Evolutionary conservation across 225 moss, liverwort and hornwort species (phyloP), one percentile per base, ranked within the genome.

Genomic region (Neckera pumila): DNA sequence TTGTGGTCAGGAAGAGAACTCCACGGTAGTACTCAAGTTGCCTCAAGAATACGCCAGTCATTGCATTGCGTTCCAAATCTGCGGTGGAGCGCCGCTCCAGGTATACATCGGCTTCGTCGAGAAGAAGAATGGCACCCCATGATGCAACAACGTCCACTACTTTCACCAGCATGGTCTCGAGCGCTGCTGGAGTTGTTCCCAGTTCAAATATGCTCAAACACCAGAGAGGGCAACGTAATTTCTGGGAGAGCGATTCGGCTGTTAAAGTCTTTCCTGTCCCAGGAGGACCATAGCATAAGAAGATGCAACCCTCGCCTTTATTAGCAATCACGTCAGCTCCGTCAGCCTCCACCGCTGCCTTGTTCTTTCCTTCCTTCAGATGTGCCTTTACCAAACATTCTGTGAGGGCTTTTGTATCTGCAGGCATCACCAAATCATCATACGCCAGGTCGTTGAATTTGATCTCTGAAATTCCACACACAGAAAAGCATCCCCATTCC

Each of bases 301-400:
- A 36, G 65, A 65, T 65, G 65, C 65, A 65, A 19, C 65, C 65
- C 19, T 65, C 36, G 65, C 65, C 65, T 65, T 34, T 65, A 19
- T 65, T 36, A 65, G 65, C 65, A 19, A 65, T 34, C 91, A 25
- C 15, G 94, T 90, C 63, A 90, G 91, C 28, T 89, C 92, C 38
- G 92, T 94, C 63, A 88, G 58, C 91, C 89, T 45, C 91, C 92
- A 23, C 91, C 92, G 22, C 89, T 92, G 13, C 94, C 93, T 8
- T 90, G 93, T 31, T 85, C 57, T 92, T 91, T 2, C 91, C 95
- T 8, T 91, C 65, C 65, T 65, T 36, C 19, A 65, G 65, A 36
- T 65, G 65, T 19, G 36, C 65, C 36, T 65, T 65, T 19, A 36
- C 65, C 65, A 65, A 65, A 19, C 36, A 36, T 65, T 65, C 19